These are phyloP conservation scores for Fusarium goolgardi DNA, from an alignment of 2,329 filamentous ascomycete genomes.

Conservation along the genomic window DNA sequence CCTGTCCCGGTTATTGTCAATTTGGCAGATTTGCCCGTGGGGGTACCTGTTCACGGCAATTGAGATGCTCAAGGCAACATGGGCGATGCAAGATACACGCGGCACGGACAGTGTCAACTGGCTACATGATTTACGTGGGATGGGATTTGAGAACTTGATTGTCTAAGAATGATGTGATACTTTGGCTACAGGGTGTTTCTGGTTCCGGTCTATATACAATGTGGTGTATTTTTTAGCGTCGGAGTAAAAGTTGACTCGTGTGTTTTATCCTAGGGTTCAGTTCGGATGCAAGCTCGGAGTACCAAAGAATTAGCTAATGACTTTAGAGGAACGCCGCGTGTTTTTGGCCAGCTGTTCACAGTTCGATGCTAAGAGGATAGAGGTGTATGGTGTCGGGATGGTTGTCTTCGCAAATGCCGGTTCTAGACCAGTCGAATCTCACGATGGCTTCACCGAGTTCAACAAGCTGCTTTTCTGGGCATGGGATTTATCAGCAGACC, in stretches of 20 bases:
- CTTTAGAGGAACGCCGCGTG: conserved; percentile 19
- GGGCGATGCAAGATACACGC: conserved; percentile 56
- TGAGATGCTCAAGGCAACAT: conserved; percentile 61
- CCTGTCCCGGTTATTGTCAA: conserved; percentile 59
- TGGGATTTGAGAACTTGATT: conserved; percentile 60
- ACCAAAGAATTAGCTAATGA: conserved; percentile 22
- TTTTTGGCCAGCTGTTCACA: conserved; percentile 33
- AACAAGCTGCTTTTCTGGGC: conserved; percentile 9
- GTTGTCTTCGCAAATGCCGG: conserved; percentile 22
- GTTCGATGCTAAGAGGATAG: conserved; percentile 30
- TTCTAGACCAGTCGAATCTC: conserved; percentile 37
- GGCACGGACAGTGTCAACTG: conserved; percentile 50
- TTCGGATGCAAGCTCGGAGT: conserved; percentile 25
- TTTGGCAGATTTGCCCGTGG: conserved; percentile 61
- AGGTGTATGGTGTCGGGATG: conserved; percentile 20
- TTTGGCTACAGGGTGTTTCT: conserved; percentile 15
- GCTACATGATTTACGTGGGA: conserved; percentile 57
- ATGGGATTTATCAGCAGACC: conserved; percentile 31
- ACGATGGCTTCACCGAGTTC: conserved; percentile 37
- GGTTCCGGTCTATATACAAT: conserved; percentile 26
- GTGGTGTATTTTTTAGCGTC: conserved; percentile 27
- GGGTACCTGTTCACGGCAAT: conserved; percentile 63
- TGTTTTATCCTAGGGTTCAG: conserved; percentile 24
- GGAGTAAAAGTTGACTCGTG: conserved; percentile 29
- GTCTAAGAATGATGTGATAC: conserved; percentile 49